These are phyloP conservation scores for Acanthamoeba royreba DNA, from an alignment of 208 protist genomes.

Conservation along the genomic window DNA sequence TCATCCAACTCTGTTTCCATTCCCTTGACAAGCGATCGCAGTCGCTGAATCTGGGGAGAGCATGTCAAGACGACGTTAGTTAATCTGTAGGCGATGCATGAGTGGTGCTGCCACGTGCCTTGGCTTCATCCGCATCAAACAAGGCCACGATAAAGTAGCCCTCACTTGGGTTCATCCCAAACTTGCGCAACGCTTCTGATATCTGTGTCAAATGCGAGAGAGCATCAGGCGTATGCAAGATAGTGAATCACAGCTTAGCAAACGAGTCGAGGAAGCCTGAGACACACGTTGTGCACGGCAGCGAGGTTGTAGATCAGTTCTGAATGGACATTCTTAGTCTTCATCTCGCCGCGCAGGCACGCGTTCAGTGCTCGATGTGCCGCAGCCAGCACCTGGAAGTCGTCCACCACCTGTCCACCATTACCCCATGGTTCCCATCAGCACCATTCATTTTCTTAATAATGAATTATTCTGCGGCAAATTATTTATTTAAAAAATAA, in stretches of 20 bases:
- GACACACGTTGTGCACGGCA: neutral
- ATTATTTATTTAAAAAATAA: neutral
- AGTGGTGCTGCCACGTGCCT: neutral
- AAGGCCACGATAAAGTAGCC: neutral
- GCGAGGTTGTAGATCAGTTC: neutral
- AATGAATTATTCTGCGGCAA: neutral
- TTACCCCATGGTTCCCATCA: too few relatives aligned
- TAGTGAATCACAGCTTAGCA: neutral
- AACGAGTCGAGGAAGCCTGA: neutral
- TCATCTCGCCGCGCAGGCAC: neutral
- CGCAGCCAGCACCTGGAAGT: slow-evolving; percentile 12
- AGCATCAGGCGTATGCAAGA: neutral
- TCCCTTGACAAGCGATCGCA: neutral
- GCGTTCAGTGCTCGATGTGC: neutral
- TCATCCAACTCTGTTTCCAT: neutral
- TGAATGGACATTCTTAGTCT: slow-evolving; percentile 31
- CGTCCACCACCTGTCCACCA: neutral
- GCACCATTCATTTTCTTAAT: too few relatives aligned
- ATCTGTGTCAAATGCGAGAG: neutral
- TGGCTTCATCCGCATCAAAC: slow-evolving; percentile 16
- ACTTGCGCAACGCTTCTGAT: slow-evolving; percentile 15
- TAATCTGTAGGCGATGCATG: neutral
- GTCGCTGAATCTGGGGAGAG: neutral
- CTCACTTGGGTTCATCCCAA: neutral
- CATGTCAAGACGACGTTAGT: neutral